phyloP scores from a whole-genome alignment of 768 basidiomycete genomes.

The Boletus sp. region DNA sequence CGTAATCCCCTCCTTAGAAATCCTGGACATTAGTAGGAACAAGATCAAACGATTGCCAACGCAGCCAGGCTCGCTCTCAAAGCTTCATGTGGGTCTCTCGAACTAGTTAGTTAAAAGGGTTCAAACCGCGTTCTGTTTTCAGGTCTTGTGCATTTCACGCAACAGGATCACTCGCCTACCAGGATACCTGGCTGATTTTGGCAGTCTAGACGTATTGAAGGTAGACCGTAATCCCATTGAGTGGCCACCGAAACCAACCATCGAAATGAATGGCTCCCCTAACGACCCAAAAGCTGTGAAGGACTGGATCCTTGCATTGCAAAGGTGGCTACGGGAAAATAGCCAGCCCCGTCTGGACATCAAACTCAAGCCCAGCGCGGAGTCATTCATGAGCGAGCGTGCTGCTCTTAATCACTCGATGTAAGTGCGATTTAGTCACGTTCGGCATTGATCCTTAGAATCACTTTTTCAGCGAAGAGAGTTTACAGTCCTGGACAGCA shows the following conservation, averaged over 20 bases:
- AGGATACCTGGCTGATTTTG: conserved; percentile 70
- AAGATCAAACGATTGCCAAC: conserved; percentile 78
- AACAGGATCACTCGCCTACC: conserved; percentile 85
- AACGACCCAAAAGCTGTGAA: conserved; percentile 53
- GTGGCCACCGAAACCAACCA: conserved; percentile 75
- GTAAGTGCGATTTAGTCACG: conserved; percentile 12
- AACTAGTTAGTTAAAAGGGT: not conserved
- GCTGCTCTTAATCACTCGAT: conserved; percentile 33
- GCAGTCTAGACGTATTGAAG: conserved; percentile 72
- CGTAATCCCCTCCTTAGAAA: conserved; percentile 82
- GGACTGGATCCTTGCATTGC: conserved; percentile 69
- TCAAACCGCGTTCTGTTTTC: conserved; percentile 7
- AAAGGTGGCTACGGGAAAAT: conserved; percentile 71
- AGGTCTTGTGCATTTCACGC: conserved; percentile 84
- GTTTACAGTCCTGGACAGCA: conserved; percentile 43
- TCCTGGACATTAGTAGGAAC: conserved; percentile 92
- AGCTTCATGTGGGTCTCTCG: conserved; percentile 58
- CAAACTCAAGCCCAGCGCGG: conserved; percentile 39
- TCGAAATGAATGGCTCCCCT: conserved; percentile 41
- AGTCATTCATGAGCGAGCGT: conserved; percentile 48
- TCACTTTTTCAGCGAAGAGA: conserved; percentile 34
- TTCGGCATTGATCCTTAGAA: conserved; percentile 3
- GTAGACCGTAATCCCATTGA: conserved; percentile 90
- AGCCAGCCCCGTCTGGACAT: conserved; percentile 30
- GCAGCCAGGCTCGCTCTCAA: conserved; percentile 71